Conservation (phyloP, 1,139 yeast genomes). For the Meyerozyma carpophila region DNA sequence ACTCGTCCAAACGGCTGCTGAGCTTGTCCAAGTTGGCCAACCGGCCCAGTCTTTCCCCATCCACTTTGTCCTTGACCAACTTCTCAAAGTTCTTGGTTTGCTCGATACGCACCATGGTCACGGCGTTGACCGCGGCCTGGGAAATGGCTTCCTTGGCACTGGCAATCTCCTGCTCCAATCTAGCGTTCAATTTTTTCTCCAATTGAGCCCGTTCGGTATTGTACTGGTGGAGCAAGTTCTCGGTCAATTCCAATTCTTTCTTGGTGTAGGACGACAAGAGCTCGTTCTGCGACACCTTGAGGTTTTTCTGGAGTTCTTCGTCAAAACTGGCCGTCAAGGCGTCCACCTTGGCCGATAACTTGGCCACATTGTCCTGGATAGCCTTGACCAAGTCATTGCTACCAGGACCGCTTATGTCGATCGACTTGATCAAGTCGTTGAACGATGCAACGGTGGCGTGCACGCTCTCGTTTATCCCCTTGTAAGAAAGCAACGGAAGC, state of each 20-base stretch:
- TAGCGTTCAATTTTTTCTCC: constrained; percentile 55
- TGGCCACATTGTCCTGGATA: constrained; percentile 27
- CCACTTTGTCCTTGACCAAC: constrained; percentile 59
- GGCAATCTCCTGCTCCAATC: constrained; percentile 61
- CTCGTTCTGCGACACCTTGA: constrained; percentile 41
- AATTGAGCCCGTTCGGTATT: constrained; percentile 55
- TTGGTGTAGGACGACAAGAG: constrained; percentile 53
- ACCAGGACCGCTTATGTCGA: constrained; percentile 36
- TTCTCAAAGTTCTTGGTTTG: constrained; percentile 69
- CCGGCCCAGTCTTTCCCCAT: constrained; percentile 77
- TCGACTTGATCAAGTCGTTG: constrained; percentile 46
- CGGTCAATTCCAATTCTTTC: constrained; percentile 48
- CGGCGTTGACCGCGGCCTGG: constrained; percentile 73
- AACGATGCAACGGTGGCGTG: constrained; percentile 43
- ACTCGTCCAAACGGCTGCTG: constrained; percentile 47
- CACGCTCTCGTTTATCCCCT: constrained; percentile 41
- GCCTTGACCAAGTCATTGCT: constrained; percentile 25
- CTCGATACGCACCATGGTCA: constrained; percentile 64
- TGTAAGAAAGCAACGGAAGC: constrained; percentile 31
- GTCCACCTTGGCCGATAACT: constrained; percentile 29
- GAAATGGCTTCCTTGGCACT: constrained; percentile 65
- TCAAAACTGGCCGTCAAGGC: constrained; percentile 37
- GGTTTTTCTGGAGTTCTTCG: constrained; percentile 32
- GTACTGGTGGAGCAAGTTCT: constrained; percentile 43
- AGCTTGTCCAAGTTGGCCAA: constrained; percentile 64